Evolutionary conservation across 148 eudicot species (phyloP), one percentile per base, ranked within the genome.

Genomic region (Polygonum aviculare): DNA sequence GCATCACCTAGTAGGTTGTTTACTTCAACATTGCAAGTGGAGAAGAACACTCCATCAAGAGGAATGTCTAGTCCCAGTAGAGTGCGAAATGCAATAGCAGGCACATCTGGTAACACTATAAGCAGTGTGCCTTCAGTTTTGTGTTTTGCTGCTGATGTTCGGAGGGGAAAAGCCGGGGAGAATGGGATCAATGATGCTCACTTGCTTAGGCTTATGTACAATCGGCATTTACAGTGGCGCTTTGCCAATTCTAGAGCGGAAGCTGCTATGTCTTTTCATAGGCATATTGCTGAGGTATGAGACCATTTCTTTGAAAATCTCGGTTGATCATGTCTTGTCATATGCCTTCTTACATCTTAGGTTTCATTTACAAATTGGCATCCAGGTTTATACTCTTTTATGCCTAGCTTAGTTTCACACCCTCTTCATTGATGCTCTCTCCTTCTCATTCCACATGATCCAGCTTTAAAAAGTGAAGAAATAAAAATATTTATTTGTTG

Each of bases 151-250:
- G 83, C 81, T 75, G 93, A 90, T 80, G 84, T 78, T 19, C 83
- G 94, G 78, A 84, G 87, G 79, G 90, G 80, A 45, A 91, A 87
- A 83, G 79, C 85, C 36, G 91, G 93, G 21, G 98, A 87, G 80
- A 90, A 79, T 72, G 80, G 84, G 75, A 75, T 88, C 79, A 81
- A 75, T 72, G 89, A 91, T 84, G 94, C 91, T 10, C 95, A 91
- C 80, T 77, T 81, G 36, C 80, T 90, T 65, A 87, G 90, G 78
- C 74, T 94, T 76, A 69, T 91, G 40, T 80, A 90, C 81, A 91
- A 91, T 75, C 84, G 90, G 74, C 86, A 86, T 12, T 83, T 94
- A 85, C 98, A 94, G 77, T 94, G 98, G 98, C 87, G 93, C 40
- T 88, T 87, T 82, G 84, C 82, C 11, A 94, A 92, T 85, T 93